Base-by-base conservation (phyloP, 306 rosid genomes). In the Cicer arietinum region DNA sequence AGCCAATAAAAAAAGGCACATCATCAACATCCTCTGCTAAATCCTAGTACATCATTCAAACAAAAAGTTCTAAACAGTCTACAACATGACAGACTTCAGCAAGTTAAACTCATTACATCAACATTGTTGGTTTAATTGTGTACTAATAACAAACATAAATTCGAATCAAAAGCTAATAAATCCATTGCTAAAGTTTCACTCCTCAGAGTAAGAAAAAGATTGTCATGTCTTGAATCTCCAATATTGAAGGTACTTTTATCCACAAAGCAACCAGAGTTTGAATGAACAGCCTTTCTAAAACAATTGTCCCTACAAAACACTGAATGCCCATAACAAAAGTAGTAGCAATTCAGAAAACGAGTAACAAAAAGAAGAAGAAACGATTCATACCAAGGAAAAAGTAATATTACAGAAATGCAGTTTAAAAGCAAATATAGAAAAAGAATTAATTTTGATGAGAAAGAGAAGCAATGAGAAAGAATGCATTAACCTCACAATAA, bases 21-120 rank as follows among this genome's bases (percentile, higher is more conserved):
- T 75, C 69, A 87, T 67, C 90, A 91, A 84, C 94, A 88, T 83
- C 92, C 83, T 85, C 84, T 75, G 78, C 89, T 82, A 86, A 78
- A 85, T 80, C 93, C 94, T 87, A 89, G 64, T 89, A 90, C 94
- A 89, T 82, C 84, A 84, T 79, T 84, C 89, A 87, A 80, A 87
- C 81, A 69, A 82, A 43, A 83, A 75, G 73, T 82, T 74, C 85
- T 71, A 84, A 79, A 81, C 11, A 84, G 81, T 87, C 86, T 82
- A 79, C 82, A 78, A 84, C 81, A 92, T 81, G 81, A 44, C 79
- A 80, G 82, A 86, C 91, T 81, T 77, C 82, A 84, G 83, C 77
- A 88, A 85, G 87, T 87, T 86, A 86, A 84, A 81, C 89, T 82
- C 86, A 87, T 77, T 84, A 92, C 91, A 92, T 78, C 84, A 88